Evolutionary conservation across 164 flowering plant species (phyloP).

Genomic region (Vitis vinifera): DNA sequence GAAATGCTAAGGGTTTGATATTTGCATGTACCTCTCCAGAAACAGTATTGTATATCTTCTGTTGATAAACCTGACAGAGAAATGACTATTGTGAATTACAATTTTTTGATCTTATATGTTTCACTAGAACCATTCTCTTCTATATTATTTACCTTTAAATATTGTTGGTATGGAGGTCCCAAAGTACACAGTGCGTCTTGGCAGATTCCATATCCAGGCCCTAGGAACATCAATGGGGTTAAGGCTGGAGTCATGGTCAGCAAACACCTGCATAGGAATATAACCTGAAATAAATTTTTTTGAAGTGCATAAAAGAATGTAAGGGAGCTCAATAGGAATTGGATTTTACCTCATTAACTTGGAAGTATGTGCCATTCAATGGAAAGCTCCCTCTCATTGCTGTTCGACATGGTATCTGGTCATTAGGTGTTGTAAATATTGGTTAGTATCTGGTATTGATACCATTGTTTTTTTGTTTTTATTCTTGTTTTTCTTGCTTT

Average conservation of each 20-base stretch:
- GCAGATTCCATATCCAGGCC: constrained; percentile 74
- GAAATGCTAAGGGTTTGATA: not conserved
- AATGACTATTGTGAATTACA: not conserved
- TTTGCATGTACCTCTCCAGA: constrained; percentile 51
- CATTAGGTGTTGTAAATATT: constrained; percentile 3
- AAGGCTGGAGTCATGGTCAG: constrained; percentile 88
- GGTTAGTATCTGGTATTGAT: no score
- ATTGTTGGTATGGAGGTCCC: constrained; percentile 86
- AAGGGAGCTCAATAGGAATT: not conserved
- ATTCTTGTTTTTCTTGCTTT: no score
- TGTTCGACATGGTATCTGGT: constrained; percentile 86
- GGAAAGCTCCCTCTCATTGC: constrained; percentile 97
- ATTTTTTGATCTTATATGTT: not conserved
- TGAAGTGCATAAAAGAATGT: not conserved
- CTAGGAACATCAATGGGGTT: constrained; percentile 84
- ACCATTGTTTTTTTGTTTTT: no score
- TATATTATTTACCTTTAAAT: constrained; percentile 66
- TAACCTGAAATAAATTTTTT: not conserved
- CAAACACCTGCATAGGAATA: constrained; percentile 68
- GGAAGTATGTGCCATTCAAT: constrained; percentile 96
- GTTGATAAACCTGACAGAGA: constrained; percentile 41
- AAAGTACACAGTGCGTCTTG: constrained; percentile 80
- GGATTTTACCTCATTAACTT: constrained; percentile 89
- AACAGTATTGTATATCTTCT: constrained; percentile 56
- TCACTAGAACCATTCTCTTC: not conserved